These are phyloP conservation scores for Zygoascus bituminiphila DNA, from an alignment of 805 yeast species.

Conservation along the genomic window DNA sequence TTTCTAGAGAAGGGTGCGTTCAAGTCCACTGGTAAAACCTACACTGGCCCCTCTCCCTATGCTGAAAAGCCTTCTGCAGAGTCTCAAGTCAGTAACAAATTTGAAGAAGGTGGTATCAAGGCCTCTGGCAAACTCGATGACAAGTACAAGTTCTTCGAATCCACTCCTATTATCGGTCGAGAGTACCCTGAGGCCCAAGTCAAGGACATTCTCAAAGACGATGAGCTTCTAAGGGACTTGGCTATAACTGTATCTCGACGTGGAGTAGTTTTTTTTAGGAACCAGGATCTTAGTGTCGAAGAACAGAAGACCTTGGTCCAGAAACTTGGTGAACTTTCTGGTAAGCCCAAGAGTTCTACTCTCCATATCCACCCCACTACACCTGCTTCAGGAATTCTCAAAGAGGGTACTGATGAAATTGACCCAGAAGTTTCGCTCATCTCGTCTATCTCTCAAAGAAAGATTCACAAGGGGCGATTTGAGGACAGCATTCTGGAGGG, in stretches of 20 bases:
- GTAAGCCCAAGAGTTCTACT: constrained; percentile 24
- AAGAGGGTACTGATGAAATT: constrained; percentile 17
- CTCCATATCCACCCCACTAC: constrained; percentile 29
- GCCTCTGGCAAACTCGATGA: constrained; percentile 22
- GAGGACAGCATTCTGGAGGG: not conserved
- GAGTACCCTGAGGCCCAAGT: constrained; percentile 24
- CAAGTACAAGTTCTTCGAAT: constrained; percentile 22
- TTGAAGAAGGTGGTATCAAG: constrained; percentile 16
- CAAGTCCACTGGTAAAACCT: not conserved
- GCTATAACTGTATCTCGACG: constrained; percentile 41
- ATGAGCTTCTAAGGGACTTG: constrained; percentile 33
- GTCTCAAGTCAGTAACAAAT: constrained; percentile 4
- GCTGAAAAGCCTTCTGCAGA: constrained; percentile 14
- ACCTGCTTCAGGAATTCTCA: constrained; percentile 25
- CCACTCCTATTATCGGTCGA: constrained; percentile 28
- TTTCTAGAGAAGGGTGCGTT: not conserved
- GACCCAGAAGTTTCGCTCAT: constrained; percentile 26
- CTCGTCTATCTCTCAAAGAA: constrained; percentile 17
- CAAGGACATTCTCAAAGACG: constrained; percentile 22
- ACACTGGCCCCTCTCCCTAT: constrained; percentile 24
- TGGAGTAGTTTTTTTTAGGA: constrained; percentile 44
- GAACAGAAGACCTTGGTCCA: constrained; percentile 24
- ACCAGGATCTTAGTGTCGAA: constrained; percentile 31
- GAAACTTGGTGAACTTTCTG: constrained; percentile 24
- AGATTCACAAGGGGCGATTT: not conserved